These are phyloP conservation scores for Diospyros lotus DNA, from an alignment of 148 eudicot genomes.

Conservation along the genomic window DNA sequence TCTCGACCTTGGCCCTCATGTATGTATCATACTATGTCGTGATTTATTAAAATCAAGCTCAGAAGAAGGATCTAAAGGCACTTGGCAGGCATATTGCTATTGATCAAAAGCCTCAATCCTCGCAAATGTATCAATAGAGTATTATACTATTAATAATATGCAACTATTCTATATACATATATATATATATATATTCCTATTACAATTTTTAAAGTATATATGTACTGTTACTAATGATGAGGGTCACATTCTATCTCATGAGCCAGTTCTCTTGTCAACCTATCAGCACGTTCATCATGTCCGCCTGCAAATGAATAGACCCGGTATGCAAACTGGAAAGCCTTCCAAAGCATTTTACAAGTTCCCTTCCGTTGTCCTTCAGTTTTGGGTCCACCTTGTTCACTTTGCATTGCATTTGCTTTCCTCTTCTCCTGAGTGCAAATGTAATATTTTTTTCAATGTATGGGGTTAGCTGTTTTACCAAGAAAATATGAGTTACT, in stretches of 20 bases:
- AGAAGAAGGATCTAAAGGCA: constrained; percentile 13
- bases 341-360: constrained; percentile 70
- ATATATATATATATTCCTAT: not conserved
- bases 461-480: not conserved
- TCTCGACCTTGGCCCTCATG: not conserved
- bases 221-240: constrained; percentile 27
- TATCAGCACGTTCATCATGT: constrained; percentile 92
- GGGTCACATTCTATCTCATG: constrained; percentile 79
- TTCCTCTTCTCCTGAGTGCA: constrained; percentile 63
- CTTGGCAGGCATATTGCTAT: not conserved
- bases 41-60: not conserved
- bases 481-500: not conserved
- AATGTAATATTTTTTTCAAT: not conserved
- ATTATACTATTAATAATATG: not conserved
- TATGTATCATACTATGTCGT: not conserved
- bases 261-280: constrained; percentile 78
- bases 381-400: constrained; percentile 36
- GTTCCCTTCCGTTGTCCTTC: constrained; percentile 52
- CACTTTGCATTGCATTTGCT: constrained; percentile 39
- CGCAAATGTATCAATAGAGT: not conserved
- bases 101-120: constrained; percentile 8
- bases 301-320: constrained; percentile 97
- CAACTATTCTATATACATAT: not conserved
- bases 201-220: not conserved
- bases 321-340: constrained; percentile 89